Conservation (phyloP, 768 basidiomycete genomes). For the Tephrocybe rancida region DNA sequence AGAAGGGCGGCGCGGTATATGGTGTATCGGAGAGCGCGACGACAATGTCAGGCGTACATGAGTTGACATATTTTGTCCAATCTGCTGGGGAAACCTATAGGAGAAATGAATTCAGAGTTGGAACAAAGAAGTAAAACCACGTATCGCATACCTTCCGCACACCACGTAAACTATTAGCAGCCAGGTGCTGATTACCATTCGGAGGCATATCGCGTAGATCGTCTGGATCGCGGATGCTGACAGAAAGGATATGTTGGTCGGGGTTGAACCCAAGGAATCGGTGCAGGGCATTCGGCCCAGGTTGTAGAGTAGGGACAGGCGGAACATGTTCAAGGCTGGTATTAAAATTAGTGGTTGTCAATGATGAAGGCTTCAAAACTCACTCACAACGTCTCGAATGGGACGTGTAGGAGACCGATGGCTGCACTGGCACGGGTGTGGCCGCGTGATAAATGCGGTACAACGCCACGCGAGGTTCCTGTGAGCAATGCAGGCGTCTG, state of each 20-base stretch:
- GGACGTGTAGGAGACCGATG: constrained; percentile 66
- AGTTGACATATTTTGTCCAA: constrained; percentile 56
- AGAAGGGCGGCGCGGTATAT: constrained; percentile 63
- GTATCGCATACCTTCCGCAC: constrained; percentile 61
- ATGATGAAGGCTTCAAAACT: background rate
- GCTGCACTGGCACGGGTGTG: constrained; percentile 47
- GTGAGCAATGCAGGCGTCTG: constrained; percentile 65
- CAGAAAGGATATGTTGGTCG: constrained; percentile 50
- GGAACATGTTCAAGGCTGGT: constrained; percentile 64
- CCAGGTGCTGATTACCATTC: constrained; percentile 61
- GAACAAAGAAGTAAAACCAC: constrained; percentile 1
- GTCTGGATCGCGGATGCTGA: constrained; percentile 67
- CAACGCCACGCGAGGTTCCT: constrained; percentile 69
- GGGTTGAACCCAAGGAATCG: constrained; percentile 60
- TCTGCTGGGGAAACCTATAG: constrained; percentile 53
- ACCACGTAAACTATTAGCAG: constrained; percentile 64
- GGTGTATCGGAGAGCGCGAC: constrained; percentile 74
- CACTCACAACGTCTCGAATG: constrained; percentile 84
- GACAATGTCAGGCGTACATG: constrained; percentile 68
- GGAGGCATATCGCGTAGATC: constrained; percentile 72
- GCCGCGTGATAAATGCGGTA: constrained; percentile 76
- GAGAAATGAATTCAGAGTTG: background rate
- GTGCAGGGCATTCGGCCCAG: constrained; percentile 59
- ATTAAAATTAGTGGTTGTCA: background rate
- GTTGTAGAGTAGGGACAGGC: constrained; percentile 65